phyloP scores from a whole-genome alignment of 2,329 filamentous ascomycete species.

The Chaetomium sp. region DNA sequence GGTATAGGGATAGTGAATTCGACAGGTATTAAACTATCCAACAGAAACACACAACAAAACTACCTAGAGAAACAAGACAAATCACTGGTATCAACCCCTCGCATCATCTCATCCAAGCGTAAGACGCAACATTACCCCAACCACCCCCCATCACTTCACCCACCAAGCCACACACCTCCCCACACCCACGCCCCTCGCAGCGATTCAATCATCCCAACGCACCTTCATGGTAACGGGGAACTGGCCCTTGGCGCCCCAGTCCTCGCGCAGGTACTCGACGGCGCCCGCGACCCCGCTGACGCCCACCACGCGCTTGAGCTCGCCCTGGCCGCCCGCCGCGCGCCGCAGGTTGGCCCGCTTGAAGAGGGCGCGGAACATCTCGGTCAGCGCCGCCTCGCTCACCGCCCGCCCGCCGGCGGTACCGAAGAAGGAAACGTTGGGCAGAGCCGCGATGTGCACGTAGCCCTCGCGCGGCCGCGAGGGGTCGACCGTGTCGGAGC shows the following conservation, averaged over 20 bases:
- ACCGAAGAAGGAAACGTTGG: constrained; percentile 57
- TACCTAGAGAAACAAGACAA: neutral
- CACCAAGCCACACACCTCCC: neutral
- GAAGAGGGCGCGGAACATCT: constrained; percentile 69
- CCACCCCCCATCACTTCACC: neutral
- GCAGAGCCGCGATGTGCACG: constrained; percentile 62
- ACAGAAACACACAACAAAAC: neutral
- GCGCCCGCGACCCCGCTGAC: constrained; percentile 51
- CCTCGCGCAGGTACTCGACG: constrained; percentile 65
- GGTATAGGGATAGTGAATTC: neutral
- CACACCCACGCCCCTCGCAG: neutral
- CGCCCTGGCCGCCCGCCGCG: constrained; percentile 64
- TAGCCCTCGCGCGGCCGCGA: constrained; percentile 65
- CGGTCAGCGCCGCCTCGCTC: constrained; percentile 62
- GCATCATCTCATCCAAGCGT: neutral
- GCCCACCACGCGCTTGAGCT: constrained; percentile 63
- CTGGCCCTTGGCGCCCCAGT: constrained; percentile 56
- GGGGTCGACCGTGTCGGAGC: constrained; percentile 63
- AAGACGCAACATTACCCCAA: too few relatives aligned
- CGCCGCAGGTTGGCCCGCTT: constrained; percentile 61
- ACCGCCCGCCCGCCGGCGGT: constrained; percentile 46
- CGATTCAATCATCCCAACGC: constrained; percentile 47
- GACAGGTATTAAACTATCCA: neutral
- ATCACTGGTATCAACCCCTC: constrained; percentile 1
- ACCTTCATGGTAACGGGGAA: constrained; percentile 59